Base-by-base conservation (phyloP, 306 rosid species). In the Quercus aquifolioides region DNA sequence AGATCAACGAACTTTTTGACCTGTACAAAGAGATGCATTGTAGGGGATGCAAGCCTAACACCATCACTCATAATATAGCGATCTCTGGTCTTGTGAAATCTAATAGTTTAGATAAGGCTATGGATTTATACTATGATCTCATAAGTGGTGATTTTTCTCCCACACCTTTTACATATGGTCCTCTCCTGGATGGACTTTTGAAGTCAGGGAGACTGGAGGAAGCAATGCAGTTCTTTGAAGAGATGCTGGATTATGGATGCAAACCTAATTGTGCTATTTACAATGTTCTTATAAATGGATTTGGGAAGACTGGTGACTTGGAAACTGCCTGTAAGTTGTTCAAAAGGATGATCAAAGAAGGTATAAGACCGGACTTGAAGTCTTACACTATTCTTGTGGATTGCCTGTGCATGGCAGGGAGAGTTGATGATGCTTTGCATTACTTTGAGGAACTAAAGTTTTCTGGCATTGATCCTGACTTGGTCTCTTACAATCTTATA, bases 151-250 rank as follows among this genome's bases (percentile, higher is more conserved):
- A 89, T 84, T 95, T 92, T 87, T 80, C 83, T 83, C 98, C 99
- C 77, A 92, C 99, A 67, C 97, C 98, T 54, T 87, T 91, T 83
- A 92, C 99, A 51, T 95, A 87, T 75, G 99, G 97, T 52, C 99
- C 99, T 76, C 89, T 94, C 63, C 79, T 94, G 73, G 95, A 89
- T 43, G 99, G 97, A 63, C 97, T 92, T 83, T 69, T 86, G 75
- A 94, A 94, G 89, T 89, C 84, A 11, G 91, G 94, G 79, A 89
- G 92, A 81, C 80, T 56, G 3, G 97, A 92, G 41, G 94, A 94
- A 84, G 99, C 95, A 51, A 86, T 91, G 94, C 78, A 75, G 57
- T 84, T 91, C 85, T 92, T 94, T 35, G 91, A 90, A 77, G 97
- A 91, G 87, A 95, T 92, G 98, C 76, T 85, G 52, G 90, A 89